Evolutionary conservation across 225 moss, liverwort and hornwort genomes (phyloP).

Genomic region (Anthoceros angustus): DNA sequence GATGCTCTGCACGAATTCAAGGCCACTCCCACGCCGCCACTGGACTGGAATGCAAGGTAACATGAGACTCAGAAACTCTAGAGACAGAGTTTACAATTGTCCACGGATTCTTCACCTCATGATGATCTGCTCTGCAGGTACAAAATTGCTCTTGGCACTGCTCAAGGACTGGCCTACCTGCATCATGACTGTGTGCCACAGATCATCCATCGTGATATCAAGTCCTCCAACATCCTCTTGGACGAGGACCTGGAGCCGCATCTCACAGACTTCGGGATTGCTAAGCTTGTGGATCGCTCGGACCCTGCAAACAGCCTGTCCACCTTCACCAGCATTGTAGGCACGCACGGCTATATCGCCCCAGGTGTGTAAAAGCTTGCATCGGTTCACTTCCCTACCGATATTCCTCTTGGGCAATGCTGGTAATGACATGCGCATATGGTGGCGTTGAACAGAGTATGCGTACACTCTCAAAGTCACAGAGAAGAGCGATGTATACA

Average conservation of each 20-base stretch:
- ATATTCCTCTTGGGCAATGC: neutral
- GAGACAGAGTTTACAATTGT: no score
- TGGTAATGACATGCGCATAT: neutral
- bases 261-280: conserved; percentile 23
- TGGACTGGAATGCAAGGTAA: conserved; percentile 12
- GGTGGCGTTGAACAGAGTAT: conserved; percentile 14
- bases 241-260: conserved; percentile 14
- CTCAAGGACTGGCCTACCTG: conserved; percentile 22
- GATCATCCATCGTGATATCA: conserved; percentile 26
- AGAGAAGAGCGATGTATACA: conserved; percentile 22
- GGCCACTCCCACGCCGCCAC: neutral
- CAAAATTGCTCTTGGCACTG: conserved; percentile 18
- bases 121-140: neutral
- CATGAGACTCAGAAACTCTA: no score
- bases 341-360: conserved; percentile 28
- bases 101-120: no score
- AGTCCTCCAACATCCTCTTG: conserved; percentile 21
- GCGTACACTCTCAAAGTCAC: conserved; percentile 10
- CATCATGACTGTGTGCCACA: conserved; percentile 18
- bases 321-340: conserved; percentile 11
- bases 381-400: neutral
- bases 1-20: conserved; percentile 11
- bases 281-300: conserved; percentile 12
- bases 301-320: conserved; percentile 9
- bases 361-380: conserved; percentile 14